phyloP scores from a whole-genome alignment of 2,329 filamentous ascomycete species.

The Stagonosporopsis vannaccii region DNA sequence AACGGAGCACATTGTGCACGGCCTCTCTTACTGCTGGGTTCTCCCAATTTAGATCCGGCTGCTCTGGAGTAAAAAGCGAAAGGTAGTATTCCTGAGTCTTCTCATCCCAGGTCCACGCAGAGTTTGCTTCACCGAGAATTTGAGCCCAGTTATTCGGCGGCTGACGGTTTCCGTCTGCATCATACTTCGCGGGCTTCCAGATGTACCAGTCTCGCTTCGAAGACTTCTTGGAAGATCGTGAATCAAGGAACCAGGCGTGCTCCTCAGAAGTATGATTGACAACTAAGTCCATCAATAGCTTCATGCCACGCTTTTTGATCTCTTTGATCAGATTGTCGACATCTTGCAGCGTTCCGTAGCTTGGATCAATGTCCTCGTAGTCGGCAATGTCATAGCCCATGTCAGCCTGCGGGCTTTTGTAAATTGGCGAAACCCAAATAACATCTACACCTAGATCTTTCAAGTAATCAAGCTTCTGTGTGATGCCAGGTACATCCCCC shows the following conservation, averaged over 20 bases:
- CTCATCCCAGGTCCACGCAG: constrained; percentile 75
- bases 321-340: constrained; percentile 49
- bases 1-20: constrained; percentile 75
- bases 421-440: constrained; percentile 53
- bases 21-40: constrained; percentile 70
- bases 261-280: constrained; percentile 52
- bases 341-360: constrained; percentile 50
- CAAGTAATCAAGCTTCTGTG: constrained; percentile 63
- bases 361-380: constrained; percentile 50
- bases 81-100: constrained; percentile 77
- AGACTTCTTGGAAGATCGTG: constrained; percentile 55
- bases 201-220: constrained; percentile 64
- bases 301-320: constrained; percentile 48
- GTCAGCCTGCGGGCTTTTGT: constrained; percentile 55
- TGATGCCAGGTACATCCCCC: constrained; percentile 65
- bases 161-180: constrained; percentile 65
- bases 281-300: constrained; percentile 52
- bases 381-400: constrained; percentile 54
- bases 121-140: constrained; percentile 63
- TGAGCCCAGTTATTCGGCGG: constrained; percentile 78
- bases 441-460: constrained; percentile 55
- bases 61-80: constrained; percentile 75
- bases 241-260: constrained; percentile 66
- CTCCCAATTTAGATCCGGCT: constrained; percentile 87
- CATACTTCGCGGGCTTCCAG: constrained; percentile 57